These are phyloP conservation scores for Brachypodium distachyon DNA, from an alignment of 202 grass and related monocot species.

Conservation along the genomic window DNA sequence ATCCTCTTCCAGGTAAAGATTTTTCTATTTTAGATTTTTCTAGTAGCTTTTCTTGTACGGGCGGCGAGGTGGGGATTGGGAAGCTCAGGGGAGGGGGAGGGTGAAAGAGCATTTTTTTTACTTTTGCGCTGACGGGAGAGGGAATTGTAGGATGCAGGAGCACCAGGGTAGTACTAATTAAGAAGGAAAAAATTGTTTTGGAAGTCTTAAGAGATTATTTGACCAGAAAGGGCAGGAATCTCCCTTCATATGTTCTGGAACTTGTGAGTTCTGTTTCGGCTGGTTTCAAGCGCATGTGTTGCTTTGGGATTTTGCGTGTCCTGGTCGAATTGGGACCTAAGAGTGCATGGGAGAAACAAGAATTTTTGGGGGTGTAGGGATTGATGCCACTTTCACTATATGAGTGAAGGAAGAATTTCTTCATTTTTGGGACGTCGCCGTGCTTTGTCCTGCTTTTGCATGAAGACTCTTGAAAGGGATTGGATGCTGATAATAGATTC, in stretches of 20 bases:
- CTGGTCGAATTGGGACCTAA: not conserved
- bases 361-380: not conserved
- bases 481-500: not conserved
- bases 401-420: not conserved
- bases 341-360: not conserved
- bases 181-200: too few relatives aligned
- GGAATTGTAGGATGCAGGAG: not conserved
- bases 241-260: not conserved
- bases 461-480: not conserved
- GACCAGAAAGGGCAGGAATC: not conserved
- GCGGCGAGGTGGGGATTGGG: not conserved
- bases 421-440: not conserved
- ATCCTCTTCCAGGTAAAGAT: constrained; percentile 65
- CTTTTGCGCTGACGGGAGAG: not conserved
- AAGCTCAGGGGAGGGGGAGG: not conserved
- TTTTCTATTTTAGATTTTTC: not conserved
- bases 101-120: not conserved
- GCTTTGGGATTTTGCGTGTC: constrained; percentile 1
- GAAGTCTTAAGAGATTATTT: not conserved
- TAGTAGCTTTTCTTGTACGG: not conserved
- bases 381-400: not conserved
- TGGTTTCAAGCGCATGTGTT: not conserved
- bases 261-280: not conserved
- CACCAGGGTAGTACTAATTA: not conserved
- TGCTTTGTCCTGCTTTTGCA: not conserved